Base-by-base conservation (phyloP, 2,329 filamentous ascomycete species). In the Hortaea sp. region DNA sequence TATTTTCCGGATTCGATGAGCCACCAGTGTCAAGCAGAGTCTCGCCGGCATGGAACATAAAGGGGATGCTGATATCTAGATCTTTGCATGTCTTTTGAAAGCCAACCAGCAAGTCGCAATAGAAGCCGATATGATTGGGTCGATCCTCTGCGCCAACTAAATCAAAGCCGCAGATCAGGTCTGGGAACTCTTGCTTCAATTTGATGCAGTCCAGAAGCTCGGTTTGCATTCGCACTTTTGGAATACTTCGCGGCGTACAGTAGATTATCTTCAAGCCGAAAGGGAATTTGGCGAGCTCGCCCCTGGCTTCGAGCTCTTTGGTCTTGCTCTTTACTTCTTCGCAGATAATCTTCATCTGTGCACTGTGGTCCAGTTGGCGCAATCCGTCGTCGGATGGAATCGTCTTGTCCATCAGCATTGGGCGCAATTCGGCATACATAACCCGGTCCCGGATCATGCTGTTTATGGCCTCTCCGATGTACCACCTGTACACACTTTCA, bases 31-130 rank as follows among this genome's bases (percentile, higher is more conserved):
- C 79, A 1, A 72, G 58, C 4, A 85, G 69, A 1, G 84, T 85
- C 66, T 88, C 84, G 27, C 84, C 84, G 52, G 84, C 86, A 64
- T 88, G 84, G 57, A 88, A 85, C 35, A 88, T 68, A 57, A 87
- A 85, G 0, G 84, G 84, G 2, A 88, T 83, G 0, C 79, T 70
- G 4, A 83, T 49, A 0, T 58, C 55, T 0, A 69, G 60, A 1
- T 53, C 47, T 5, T 64, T 57, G 63, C 82, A 85, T 1, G 69
- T 64, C 29, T 68, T 55, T 44, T 71, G 66, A 57, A 85, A 84
- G 1, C 69, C 67, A 3, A 81, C 63, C 5, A 86, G 71, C 50
- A 82, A 69, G 0, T 76, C 64, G 46, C 78, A 80, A 44, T 74
- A 70, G 39, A 69, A 73, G 4, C 83, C 72, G 6, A 83, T 79